Evolutionary conservation across 768 basidiomycete genomes (phyloP).

Genomic region (Lactarius psammicola): DNA sequence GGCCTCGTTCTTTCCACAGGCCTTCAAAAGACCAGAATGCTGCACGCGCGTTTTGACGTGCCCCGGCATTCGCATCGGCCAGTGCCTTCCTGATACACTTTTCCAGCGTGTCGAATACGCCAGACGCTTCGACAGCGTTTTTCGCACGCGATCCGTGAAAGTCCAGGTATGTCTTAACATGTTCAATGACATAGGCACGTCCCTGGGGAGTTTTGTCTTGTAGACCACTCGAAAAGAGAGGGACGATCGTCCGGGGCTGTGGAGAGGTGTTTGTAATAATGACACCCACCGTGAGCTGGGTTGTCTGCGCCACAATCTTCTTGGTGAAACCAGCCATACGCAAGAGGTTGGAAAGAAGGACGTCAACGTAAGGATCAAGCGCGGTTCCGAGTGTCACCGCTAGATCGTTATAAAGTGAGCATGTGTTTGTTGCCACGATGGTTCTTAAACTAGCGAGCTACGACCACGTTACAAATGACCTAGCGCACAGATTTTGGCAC

Average conservation of each 20-base stretch:
- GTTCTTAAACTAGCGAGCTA: constrained; percentile 89
- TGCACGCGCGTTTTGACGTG: constrained; percentile 67
- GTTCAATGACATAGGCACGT: constrained; percentile 61
- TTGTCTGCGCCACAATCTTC: constrained; percentile 83
- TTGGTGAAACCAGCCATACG: constrained; percentile 91
- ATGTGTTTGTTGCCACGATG: constrained; percentile 79
- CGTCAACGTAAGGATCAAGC: constrained; percentile 81
- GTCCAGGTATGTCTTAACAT: constrained; percentile 75
- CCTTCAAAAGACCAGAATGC: constrained; percentile 79
- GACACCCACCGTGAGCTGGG: constrained; percentile 68
- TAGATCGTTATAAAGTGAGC: constrained; percentile 74
- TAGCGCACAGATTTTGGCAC: constrained; percentile 31
- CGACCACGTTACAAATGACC: constrained; percentile 12
- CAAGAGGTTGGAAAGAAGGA: constrained; percentile 69
- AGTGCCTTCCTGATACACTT: constrained; percentile 71
- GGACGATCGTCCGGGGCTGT: constrained; percentile 65
- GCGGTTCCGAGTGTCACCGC: constrained; percentile 58
- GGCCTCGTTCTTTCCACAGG: constrained; percentile 74
- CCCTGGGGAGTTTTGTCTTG: constrained; percentile 83
- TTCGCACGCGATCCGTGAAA: constrained; percentile 65
- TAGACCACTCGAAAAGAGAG: constrained; percentile 63
- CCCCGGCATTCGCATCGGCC: constrained; percentile 74
- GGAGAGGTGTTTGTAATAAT: constrained; percentile 69
- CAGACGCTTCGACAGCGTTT: constrained; percentile 62
- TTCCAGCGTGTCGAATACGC: constrained; percentile 70